phyloP scores from a whole-genome alignment of 108 stramenopile species.

The Asterionellopsis glacialis region DNA sequence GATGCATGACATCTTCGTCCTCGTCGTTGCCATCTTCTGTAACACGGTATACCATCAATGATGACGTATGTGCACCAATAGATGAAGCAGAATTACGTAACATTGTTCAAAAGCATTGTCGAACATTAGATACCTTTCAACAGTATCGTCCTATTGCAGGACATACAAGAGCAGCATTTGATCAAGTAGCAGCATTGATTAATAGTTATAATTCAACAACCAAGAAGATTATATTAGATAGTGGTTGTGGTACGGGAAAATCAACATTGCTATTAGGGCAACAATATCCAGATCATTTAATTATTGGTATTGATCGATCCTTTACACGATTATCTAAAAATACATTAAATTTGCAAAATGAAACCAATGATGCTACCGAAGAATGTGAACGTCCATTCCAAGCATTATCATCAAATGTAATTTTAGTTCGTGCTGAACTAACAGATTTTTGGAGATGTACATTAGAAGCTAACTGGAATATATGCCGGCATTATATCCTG shows the following conservation, averaged over 20 bases:
- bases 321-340: conserved; percentile 56
- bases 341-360: neutral
- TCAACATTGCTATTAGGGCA: conserved; percentile 51
- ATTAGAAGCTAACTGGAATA: conserved; percentile 13
- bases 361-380: neutral
- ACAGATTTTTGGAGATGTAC: conserved; percentile 81
- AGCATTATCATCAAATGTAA: conserved; percentile 17
- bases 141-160: conserved; percentile 42
- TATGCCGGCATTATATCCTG: conserved; percentile 65
- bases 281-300: conserved; percentile 53
- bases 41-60: conserved; percentile 57
- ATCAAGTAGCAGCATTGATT: conserved; percentile 1
- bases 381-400: conserved; percentile 1
- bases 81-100: conserved; percentile 21
- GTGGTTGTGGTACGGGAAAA: conserved; percentile 88
- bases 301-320: conserved; percentile 88
- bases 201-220: conserved; percentile 6
- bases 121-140: conserved; percentile 28
- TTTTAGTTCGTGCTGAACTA: conserved; percentile 84
- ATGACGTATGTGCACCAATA: conserved; percentile 40
- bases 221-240: conserved; percentile 53
- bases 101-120: conserved; percentile 33
- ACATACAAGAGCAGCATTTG: conserved; percentile 60
- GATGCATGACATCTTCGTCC: too few relatives aligned
- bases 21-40: too few relatives aligned